Percentiles rank a stretch among this genome's conserved stretches.
Conservation (phyloP, 1,284 basidiomycete species). For the Ceratobasidium sp. region DNA sequence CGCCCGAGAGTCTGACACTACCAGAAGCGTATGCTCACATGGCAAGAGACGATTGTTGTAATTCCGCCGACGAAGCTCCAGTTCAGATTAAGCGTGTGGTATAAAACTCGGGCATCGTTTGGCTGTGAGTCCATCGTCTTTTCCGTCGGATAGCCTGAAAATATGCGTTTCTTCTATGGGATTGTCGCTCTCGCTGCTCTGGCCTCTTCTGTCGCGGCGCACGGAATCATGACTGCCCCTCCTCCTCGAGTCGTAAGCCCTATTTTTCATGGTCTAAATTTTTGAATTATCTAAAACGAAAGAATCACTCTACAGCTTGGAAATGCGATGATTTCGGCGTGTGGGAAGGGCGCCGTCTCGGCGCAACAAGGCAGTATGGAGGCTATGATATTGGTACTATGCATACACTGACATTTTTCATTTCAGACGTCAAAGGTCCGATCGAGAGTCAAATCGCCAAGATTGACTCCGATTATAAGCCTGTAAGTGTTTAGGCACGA, state of each 20-base stretch:
- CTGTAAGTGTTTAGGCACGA: not conserved
- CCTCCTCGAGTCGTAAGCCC: constrained; percentile 18
- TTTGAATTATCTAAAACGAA: too few species aligned
- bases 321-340: constrained; percentile 28
- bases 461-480: constrained; percentile 27
- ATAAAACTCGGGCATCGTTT: constrained; percentile 10
- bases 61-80: constrained; percentile 36
- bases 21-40: constrained; percentile 29
- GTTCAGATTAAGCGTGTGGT: not conserved
- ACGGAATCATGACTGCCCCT: constrained; percentile 35
- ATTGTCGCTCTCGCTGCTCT: constrained; percentile 11
- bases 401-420: not conserved
- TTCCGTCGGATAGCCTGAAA: not conserved
- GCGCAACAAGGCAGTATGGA: constrained; percentile 21
- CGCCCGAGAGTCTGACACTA: constrained; percentile 2
- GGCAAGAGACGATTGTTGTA: not conserved
- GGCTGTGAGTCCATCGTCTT: not conserved
- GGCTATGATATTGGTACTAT: not conserved
- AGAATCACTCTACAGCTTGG: not conserved
- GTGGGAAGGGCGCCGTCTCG: constrained; percentile 17
- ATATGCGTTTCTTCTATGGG: constrained; percentile 32
- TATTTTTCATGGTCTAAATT: not conserved
- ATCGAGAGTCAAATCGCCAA: constrained; percentile 36
- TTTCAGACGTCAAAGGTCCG: constrained; percentile 28
- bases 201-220: constrained; percentile 20